Evolutionary conservation across 106 monocot genomes (phyloP), one percentile per base, ranked within the genome.

Genomic region (Allium sativum): DNA sequence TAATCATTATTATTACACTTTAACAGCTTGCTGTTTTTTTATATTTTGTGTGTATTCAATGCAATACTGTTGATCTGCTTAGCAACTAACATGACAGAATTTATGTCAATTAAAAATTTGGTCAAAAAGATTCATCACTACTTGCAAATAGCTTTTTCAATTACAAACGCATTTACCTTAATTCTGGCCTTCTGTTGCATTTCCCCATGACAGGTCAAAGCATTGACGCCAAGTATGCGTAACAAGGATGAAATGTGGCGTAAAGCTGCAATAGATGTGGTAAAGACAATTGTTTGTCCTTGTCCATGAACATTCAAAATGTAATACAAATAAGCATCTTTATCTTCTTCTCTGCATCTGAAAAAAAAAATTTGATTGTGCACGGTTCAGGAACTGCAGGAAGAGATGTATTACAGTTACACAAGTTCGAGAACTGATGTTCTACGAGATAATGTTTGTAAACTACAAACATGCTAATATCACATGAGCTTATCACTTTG

Each of bases 171-270:
- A 31, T 1, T 56, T 60, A 98, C 98, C 91, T 98, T 98, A 42
- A 98, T 74, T 45, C 98, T 92, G 40, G 98, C 92, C 52, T 85
- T 80, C 74, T 98, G 98, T 70, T 98, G 98, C 98, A 92, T 98
- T 68, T 92, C 82, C 71, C 88, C 87, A 82, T 98, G 98, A 78
- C 88, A 85, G 51, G 84, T 88, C 87, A 75, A 85, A 21, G 67
- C 70, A 67, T 73, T 82, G 19, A 98, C 60, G 18, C 73, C 77
- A 74, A 98, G 83, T 22, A 83, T 78, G 21, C 55, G 70, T 21
- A 98, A 21, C 48, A 92, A 64, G 18, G 92, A 75, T 18, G 98
- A 77, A 68, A 88, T 68, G 40, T 80, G 98, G 7, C 98, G 91
- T 54, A 98, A 67, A 71, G 92, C 88, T 54, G 91, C 84, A 74